Evolutionary conservation across 2,329 filamentous ascomycete species (phyloP).

Genomic region (Apiospora koreana): DNA sequence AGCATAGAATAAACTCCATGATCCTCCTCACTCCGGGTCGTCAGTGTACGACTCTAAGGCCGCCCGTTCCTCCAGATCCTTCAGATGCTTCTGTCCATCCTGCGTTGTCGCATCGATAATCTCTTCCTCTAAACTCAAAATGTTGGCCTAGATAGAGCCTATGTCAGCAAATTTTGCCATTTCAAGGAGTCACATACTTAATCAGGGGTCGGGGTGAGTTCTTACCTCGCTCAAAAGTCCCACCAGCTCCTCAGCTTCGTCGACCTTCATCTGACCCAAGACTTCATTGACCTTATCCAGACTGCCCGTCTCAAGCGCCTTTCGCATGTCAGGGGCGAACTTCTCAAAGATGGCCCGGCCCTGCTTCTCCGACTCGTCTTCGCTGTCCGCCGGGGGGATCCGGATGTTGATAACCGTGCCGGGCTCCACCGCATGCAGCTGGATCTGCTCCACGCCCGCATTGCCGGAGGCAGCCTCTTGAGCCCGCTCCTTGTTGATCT

Average conservation of each 20-base stretch:
- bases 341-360: slow-evolving; percentile 77
- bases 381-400: slow-evolving; percentile 70
- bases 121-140: slow-evolving; percentile 87
- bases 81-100: slow-evolving; percentile 75
- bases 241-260: slow-evolving; percentile 84
- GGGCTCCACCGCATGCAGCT: slow-evolving; percentile 93
- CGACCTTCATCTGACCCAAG: slow-evolving; percentile 82
- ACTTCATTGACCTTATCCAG: slow-evolving; percentile 89
- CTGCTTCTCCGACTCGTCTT: slow-evolving; percentile 63
- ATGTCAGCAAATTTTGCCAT: slow-evolving; percentile 26
- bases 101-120: slow-evolving; percentile 95
- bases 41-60: slow-evolving; percentile 37
- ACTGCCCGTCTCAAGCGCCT: slow-evolving; percentile 83
- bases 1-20: background rate
- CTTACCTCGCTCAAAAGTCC: slow-evolving; percentile 72
- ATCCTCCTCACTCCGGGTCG: slow-evolving; percentile 43
- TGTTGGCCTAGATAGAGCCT: slow-evolving; percentile 60
- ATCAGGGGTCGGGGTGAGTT: slow-evolving; percentile 34
- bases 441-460: slow-evolving; percentile 88
- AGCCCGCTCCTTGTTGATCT: slow-evolving; percentile 62
- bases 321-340: slow-evolving; percentile 79
- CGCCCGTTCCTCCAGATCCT: slow-evolving; percentile 68
- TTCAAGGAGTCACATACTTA: slow-evolving; percentile 14
- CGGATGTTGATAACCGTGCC: slow-evolving; percentile 88
- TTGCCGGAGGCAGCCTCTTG: slow-evolving; percentile 45